phyloP scores from a whole-genome alignment of 2,329 filamentous ascomycete genomes.

The Botrytis elliptica region DNA sequence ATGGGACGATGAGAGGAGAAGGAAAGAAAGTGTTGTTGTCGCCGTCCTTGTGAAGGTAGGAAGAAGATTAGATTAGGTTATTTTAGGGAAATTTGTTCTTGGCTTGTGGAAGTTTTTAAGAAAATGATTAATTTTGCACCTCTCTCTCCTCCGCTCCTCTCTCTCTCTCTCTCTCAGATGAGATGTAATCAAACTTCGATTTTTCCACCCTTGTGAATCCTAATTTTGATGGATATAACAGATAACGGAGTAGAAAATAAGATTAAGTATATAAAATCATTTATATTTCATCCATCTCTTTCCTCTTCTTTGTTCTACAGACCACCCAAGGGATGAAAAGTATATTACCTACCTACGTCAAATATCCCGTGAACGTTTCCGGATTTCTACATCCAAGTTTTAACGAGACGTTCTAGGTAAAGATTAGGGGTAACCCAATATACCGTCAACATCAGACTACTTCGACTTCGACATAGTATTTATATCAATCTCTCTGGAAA shows the following conservation, averaged over 20 bases:
- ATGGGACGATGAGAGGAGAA: background rate
- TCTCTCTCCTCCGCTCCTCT: background rate
- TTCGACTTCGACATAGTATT: too few relatives aligned
- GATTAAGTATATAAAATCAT: background rate
- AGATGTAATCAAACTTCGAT: constrained; percentile 14
- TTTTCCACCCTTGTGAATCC: background rate
- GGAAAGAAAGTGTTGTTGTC: background rate
- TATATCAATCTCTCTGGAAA: background rate
- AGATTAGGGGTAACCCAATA: background rate
- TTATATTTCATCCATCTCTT: background rate
- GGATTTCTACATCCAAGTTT: background rate
- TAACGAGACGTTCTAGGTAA: background rate
- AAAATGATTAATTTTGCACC: background rate
- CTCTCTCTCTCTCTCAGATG: background rate
- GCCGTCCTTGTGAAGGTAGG: background rate
- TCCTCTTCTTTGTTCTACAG: background rate
- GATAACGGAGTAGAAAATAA: background rate
- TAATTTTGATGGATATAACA: background rate
- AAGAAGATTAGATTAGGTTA: constrained; percentile 1
- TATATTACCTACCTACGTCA: too few relatives aligned
- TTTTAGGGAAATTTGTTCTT: constrained; percentile 19
- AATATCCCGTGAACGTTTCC: background rate
- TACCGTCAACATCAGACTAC: background rate
- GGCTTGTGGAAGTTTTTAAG: background rate
- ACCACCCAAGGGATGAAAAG: background rate